Evolutionary conservation across 805 yeast genomes (phyloP), one percentile per base, ranked within the genome.

Genomic region (Metschnikowia continentalis): DNA sequence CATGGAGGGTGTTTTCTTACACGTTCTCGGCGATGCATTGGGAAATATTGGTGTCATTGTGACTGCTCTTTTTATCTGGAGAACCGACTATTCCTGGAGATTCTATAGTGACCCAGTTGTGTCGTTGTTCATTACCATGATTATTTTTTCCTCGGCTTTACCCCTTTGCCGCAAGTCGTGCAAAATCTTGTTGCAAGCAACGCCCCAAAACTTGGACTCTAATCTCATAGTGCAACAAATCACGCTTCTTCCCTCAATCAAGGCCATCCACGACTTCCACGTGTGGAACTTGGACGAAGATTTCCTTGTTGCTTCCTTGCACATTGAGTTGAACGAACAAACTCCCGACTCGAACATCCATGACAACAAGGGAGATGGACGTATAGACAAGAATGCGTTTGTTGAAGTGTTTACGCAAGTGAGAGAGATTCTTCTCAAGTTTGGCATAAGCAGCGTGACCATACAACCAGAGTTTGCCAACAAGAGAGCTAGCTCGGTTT

Each of bases 1-100:
- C 69, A 92, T 92, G 97, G 91, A 89, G 61, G 99, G 99, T 56
- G 97, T 92, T 3, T 94, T 89, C 64, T 75, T 92, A 63, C 99
- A 92, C 64, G 99, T 94, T 11, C 55, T 94, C 59, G 98, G 98
- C 42, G 99, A 92, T 69, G 98, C 98, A 1, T 75, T 92, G 50
- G 98, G 99, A 55, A 92, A 92, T 65, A 72, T 92, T 49, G 98
- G 98, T 57, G 99, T 92, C 47, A 94, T 92, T 51, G 67, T 78
- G 3, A 84, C 97, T 2, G 99, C 98, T 2, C 55, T 92, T 35
- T 86, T 92, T 61, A 92, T 92, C 61, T 91, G 97, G 98, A 84
- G 87, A 66, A 90, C 98, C 0, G 86, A 90, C 59, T 92, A 79
- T 66, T 75, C 88, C 1, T 92, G 98, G 97, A 84, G 81, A 62